Evolutionary conservation across 2,329 filamentous ascomycete species (phyloP), one percentile per base, ranked within the genome.

Genomic region (Monosporascus sp.): DNA sequence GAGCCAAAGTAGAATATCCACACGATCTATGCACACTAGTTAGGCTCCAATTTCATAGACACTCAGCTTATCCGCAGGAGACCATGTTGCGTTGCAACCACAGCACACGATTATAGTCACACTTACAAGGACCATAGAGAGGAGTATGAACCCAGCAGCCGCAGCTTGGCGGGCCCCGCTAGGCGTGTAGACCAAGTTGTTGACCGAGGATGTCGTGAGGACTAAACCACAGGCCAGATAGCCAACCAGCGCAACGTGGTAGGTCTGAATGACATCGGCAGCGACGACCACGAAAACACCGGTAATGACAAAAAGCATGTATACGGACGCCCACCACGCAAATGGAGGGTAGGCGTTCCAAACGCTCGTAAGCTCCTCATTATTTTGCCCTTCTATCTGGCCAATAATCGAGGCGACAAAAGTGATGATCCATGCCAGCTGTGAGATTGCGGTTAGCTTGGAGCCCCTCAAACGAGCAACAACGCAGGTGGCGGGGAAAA

Each of bases 1-100:
- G 93, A 96, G 65, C 94, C 94, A 66, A 97, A 99, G 78, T 97
- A 97, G 74, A 97, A 96, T 63, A 97, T 96, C 94, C 94, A 99
- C 55, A 97, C 84, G 63, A 96, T 89, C 92, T 97, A 53, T 51
- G 22, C 47, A 46, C 22, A 52, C 16, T 17, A 14, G 20, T 53
- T 49, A 52, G 50, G 1, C 14, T 48, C 24, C 7, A 37, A 38
- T 40, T 22, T 24, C 8, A 51, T 22, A 7, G 38, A 38, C 19
- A 9, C 7, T 35, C 6, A 27, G 46, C 27, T 20, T 43, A 20
- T 20, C 17, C 9, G 22, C 37, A 16, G 20, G 3, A 38, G 3
- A 27, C 19, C 17, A 44, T 43, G 43, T 3, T 38, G 2, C 14
- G 19, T 43, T 19, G 14, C 17, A 26, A 27, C 31, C 14, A 44